Percentiles rank a stretch among this genome's conserved stretches.
Evolutionary conservation across 2,329 filamentous ascomycete genomes (phyloP).

Genomic region (Pyricularia pennisetigena): DNA sequence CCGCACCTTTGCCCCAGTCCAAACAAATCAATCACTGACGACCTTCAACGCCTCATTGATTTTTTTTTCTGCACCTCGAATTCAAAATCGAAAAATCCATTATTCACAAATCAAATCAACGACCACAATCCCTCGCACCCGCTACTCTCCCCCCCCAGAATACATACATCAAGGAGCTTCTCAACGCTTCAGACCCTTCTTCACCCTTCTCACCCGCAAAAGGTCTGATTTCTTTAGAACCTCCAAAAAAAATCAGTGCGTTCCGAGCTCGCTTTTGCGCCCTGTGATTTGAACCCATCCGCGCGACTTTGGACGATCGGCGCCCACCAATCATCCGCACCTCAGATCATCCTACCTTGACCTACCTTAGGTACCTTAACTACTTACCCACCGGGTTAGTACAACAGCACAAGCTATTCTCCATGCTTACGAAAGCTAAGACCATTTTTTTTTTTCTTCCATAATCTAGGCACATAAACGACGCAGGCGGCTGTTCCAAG

Average conservation of each 20-base stretch:
- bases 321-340: background rate
- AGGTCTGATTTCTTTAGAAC: background rate
- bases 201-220: background rate
- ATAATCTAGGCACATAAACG: background rate
- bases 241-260: background rate
- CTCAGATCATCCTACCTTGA: background rate
- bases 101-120: background rate
- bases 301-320: background rate
- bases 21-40: slow-evolving; percentile 2
- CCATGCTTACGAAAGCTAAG: background rate
- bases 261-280: background rate
- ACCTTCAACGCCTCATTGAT: background rate
- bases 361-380: background rate
- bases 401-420: background rate
- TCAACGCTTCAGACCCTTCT: background rate
- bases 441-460: background rate
- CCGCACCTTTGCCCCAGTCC: background rate
- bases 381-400: background rate
- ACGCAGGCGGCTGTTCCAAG: background rate
- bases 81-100: background rate
- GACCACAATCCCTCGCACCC: background rate
- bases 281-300: background rate
- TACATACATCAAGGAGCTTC: background rate
- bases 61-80: slow-evolving; percentile 1
- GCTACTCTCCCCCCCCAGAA: background rate